These are phyloP conservation scores for Plenodomus lindquistii DNA, from an alignment of 2,329 filamentous ascomycete genomes.

Conservation along the genomic window DNA sequence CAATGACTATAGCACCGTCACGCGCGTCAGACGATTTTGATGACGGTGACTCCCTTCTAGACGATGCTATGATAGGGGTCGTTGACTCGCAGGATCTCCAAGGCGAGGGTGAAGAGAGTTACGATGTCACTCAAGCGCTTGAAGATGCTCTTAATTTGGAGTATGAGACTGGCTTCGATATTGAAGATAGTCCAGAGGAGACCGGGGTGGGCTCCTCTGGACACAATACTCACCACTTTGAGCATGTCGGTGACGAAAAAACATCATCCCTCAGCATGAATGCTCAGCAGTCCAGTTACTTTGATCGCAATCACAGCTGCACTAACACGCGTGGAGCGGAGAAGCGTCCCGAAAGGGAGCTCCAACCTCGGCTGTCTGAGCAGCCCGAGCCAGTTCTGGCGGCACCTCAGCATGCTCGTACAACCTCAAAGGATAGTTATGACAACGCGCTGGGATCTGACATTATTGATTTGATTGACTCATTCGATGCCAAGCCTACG, in stretches of 20 bases:
- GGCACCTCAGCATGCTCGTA: neutral
- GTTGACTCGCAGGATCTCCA: conserved; percentile 36
- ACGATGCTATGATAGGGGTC: conserved; percentile 37
- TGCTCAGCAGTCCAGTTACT: no score
- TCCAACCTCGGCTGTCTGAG: no score
- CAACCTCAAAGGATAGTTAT: neutral
- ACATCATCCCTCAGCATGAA: no score
- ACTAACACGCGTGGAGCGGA: no score
- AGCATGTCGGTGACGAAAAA: no score
- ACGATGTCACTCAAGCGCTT: neutral
- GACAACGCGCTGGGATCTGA: neutral
- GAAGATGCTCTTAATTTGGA: conserved; percentile 2
- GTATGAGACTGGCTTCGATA: conserved; percentile 4
- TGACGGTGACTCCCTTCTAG: conserved; percentile 37
- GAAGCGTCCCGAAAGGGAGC: neutral
- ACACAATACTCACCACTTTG: neutral
- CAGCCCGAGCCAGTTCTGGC: neutral
- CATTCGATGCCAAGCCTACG: neutral
- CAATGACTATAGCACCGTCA: neutral
- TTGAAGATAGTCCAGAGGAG: conserved; percentile 8
- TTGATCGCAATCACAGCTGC: no score
- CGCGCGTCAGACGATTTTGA: conserved; percentile 26
- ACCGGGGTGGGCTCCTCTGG: neutral
- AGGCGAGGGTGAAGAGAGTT: neutral
- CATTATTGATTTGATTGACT: neutral